phyloP scores from a whole-genome alignment of 257 asterid genomes.

The Leonotis leonurus region DNA sequence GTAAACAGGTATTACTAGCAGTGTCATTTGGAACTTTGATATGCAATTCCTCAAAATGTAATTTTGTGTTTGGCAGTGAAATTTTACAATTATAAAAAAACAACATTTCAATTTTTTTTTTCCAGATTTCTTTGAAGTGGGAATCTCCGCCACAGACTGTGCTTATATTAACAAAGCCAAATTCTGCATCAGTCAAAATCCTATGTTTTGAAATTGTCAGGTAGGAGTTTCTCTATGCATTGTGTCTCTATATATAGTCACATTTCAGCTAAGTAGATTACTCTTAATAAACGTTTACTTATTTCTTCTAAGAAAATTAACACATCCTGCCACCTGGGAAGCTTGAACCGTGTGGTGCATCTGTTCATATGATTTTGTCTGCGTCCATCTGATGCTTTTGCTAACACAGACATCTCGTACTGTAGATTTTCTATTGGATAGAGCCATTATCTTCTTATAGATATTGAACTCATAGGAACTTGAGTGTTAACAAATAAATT shows the following conservation, averaged over 20 bases:
- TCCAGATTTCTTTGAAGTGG: slow-evolving; percentile 87
- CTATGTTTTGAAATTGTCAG: slow-evolving; percentile 79
- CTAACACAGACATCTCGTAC: no score
- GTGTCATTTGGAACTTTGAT: slow-evolving; percentile 7
- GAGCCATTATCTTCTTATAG: no score
- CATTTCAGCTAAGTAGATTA: background rate
- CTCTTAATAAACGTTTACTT: no score
- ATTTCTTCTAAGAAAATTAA: no score
- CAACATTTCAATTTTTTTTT: slow-evolving; percentile 5
- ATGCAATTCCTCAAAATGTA: slow-evolving; percentile 2
- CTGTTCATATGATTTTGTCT: no score
- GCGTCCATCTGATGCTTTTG: no score
- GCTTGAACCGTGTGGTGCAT: no score
- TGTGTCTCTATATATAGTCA: slow-evolving; percentile 29
- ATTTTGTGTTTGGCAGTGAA: background rate
- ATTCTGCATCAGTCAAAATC: slow-evolving; percentile 59
- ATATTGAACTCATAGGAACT: no score
- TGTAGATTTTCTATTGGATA: no score
- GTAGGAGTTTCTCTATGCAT: slow-evolving; percentile 29
- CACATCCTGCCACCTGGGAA: no score
- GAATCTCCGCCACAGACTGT: slow-evolving; percentile 84
- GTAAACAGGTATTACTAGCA: slow-evolving; percentile 61
- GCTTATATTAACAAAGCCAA: slow-evolving; percentile 81
- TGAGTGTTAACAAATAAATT: background rate
- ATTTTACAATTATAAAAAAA: background rate